Percentiles rank a stretch among this genome's conserved stretches.
Evolutionary conservation across 257 asterid species (phyloP).

Genomic region (Coffea eugenioides): DNA sequence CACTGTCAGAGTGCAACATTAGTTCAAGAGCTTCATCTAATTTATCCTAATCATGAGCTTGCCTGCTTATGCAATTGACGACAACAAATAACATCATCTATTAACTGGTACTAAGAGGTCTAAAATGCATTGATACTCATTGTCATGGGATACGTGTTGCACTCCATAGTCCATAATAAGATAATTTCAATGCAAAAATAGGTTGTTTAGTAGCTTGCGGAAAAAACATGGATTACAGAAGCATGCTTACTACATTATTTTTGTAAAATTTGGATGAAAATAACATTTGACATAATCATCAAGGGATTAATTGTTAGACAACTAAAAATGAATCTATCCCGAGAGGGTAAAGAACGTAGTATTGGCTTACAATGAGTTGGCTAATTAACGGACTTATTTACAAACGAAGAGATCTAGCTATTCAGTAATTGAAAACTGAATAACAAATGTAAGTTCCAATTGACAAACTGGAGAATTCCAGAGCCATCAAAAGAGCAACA

Average conservation of each 20-base stretch:
- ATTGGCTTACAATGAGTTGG: not conserved
- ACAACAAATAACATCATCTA: not conserved
- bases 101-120: not conserved
- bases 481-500: constrained; percentile 1
- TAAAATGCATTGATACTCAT: not conserved
- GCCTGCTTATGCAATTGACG: not conserved
- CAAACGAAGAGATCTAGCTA: not conserved
- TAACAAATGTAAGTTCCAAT: not conserved
- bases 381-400: not conserved
- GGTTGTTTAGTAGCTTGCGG: not conserved
- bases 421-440: not conserved
- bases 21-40: not conserved
- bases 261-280: not conserved
- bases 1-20: not conserved
- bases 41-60: not conserved
- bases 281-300: not conserved
- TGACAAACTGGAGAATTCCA: not conserved
- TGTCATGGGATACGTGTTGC: not conserved
- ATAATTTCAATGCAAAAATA: not conserved
- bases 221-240: not conserved
- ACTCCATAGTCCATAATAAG: not conserved
- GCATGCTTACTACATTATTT: not conserved
- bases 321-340: not conserved
- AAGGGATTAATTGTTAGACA: not conserved
- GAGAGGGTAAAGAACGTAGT: not conserved